These are phyloP conservation scores for Rhodomyrtus psidioides DNA, from an alignment of 441 rosid genomes.

Conservation along the genomic window DNA sequence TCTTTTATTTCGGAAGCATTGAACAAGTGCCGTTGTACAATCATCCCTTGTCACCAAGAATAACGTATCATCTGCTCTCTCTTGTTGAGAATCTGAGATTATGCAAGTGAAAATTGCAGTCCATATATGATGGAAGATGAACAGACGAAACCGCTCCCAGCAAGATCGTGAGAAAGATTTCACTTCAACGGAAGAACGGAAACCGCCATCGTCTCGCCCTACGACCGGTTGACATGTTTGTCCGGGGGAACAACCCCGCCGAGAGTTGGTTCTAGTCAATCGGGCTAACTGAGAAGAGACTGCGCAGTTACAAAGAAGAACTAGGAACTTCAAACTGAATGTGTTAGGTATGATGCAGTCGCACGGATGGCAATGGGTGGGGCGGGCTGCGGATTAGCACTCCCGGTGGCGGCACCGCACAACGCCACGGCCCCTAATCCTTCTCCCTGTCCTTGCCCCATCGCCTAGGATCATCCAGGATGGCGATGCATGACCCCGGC, in stretches of 20 bases:
- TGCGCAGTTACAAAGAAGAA: background rate
- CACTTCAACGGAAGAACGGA: background rate
- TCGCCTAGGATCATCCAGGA: background rate
- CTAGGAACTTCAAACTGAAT: background rate
- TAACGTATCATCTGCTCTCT: conserved; percentile 29
- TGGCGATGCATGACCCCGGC: background rate
- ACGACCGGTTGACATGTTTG: background rate
- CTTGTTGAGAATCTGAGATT: background rate
- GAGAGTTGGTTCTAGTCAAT: background rate
- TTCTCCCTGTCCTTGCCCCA: background rate
- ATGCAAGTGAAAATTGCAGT: background rate
- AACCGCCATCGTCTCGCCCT: background rate
- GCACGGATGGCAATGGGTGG: background rate
- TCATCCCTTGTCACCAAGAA: conserved; percentile 15
- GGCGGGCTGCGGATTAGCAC: background rate
- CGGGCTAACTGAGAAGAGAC: background rate
- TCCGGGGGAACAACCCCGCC: too few species aligned
- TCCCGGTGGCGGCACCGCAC: background rate
- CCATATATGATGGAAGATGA: background rate
- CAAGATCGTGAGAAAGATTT: background rate
- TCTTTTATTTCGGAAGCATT: conserved; percentile 12
- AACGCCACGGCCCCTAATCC: background rate
- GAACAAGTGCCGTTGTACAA: conserved; percentile 11
- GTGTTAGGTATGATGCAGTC: background rate
- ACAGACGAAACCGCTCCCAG: background rate